Conservation (phyloP, 345 rosid genomes). For the Eucalyptus marginata region DNA sequence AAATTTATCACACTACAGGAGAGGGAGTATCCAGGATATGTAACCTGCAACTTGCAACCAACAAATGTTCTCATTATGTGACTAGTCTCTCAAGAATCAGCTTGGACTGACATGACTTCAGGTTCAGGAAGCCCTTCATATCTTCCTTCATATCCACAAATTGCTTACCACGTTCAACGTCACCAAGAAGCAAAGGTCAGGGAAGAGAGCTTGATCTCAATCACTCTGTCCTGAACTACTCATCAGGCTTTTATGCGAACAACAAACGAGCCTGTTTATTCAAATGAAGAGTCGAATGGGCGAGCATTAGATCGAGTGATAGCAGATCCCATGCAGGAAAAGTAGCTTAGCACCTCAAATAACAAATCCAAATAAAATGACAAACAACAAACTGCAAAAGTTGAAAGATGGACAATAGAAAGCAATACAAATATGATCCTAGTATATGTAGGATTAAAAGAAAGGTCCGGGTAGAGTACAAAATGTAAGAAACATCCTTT, state of each 20-base stretch:
- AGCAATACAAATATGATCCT: not conserved
- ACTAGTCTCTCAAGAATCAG: not conserved
- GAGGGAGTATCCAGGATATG: not conserved
- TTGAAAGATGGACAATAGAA: not conserved
- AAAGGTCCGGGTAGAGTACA: not conserved
- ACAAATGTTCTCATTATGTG: not conserved
- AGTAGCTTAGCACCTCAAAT: not conserved
- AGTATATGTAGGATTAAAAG: not conserved
- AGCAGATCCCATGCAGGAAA: not conserved
- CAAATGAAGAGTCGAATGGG: not conserved
- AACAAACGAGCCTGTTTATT: constrained; percentile 67
- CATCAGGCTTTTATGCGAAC: constrained; percentile 72
- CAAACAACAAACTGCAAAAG: not conserved
- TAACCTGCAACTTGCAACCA: not conserved
- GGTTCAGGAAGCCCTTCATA: not conserved
- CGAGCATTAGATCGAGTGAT: not conserved
- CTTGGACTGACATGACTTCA: not conserved
- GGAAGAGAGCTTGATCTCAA: not conserved
- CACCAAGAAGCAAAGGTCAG: not conserved
- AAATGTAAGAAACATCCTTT: not conserved
- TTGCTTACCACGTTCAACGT: not conserved
- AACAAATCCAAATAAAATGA: not conserved
- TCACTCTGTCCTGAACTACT: not conserved
- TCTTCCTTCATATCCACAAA: not conserved
- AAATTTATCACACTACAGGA: not conserved